Evolutionary conservation across 1,139 yeast genomes (phyloP), one percentile per base, ranked within the genome.

Genomic region (Saccharomyces hybrid): DNA sequence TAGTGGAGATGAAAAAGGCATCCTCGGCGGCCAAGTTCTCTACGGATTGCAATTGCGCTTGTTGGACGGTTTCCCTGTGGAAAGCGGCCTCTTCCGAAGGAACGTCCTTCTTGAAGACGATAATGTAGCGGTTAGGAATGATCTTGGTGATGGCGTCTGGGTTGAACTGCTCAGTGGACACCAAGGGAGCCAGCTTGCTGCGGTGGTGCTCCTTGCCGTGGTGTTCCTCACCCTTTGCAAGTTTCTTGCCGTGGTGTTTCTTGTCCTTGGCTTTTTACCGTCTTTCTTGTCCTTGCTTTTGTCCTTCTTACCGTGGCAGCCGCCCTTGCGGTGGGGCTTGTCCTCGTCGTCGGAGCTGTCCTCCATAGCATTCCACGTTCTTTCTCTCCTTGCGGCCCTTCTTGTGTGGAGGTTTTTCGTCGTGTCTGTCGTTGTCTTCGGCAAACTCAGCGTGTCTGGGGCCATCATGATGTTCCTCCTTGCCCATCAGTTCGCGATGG

Each of bases 81-180:
- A 79, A 77, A 38, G 76, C 75, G 41, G 80, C 73, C 56, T 78
- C 78, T 46, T 79, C 79, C 29, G 75, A 70, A 38, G 78, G 67
- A 49, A 82, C 75, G 51, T 76, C 81, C 53, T 80, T 79, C 76
- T 88, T 88, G 75, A 88, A 81, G 50, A 88, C 89, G 59, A 84
- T 72, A 59, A 89, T 86, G 74, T 88, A 90, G 68, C 86, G 83
- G 75, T 87, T 82, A 52, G 90, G 87, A 63, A 88, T 80, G 53
- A 79, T 19, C 14, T 28, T 38, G 21, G 21, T 9, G 44, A 28
- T 47, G 47, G 27, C 49, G 31, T 21, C 48, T 4, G 32, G 48
- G 31, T 28, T 16, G 32, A 26, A 26, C 11, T 46, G 29, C 4
- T n/a, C 47, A 1, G 28, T 14, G 32, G 28, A 31, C 16, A 31